phyloP scores from a whole-genome alignment of 1,284 basidiomycete genomes.

The Polyporus tsugae region DNA sequence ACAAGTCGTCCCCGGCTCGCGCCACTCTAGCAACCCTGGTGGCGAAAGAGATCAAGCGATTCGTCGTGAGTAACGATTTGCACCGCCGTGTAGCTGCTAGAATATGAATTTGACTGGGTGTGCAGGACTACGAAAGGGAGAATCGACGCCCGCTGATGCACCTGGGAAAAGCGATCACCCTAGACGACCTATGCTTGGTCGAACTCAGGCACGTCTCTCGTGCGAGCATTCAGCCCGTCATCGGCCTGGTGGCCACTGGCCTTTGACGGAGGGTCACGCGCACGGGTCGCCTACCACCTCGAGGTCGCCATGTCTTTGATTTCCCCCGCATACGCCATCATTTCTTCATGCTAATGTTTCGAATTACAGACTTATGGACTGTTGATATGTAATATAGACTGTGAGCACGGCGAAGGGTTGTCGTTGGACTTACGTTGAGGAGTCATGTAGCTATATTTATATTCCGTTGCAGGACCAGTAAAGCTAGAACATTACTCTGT shows the following conservation, averaged over 20 bases:
- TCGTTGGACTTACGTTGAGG: background rate
- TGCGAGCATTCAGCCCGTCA: conserved; percentile 12
- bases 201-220: conserved; percentile 11
- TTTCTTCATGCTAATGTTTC: background rate
- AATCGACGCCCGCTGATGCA: background rate
- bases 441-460: background rate
- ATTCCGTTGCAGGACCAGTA: background rate
- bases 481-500: too few relatives aligned
- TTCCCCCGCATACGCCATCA: background rate
- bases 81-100: background rate
- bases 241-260: conserved; percentile 2
- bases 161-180: background rate
- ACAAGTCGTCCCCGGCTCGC: background rate
- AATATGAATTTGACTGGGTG: background rate
- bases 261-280: too few relatives aligned
- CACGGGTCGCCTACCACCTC: background rate
- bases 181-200: background rate
- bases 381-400: background rate
- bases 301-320: background rate
- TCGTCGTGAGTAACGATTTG: background rate
- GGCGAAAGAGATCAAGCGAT: conserved; percentile 5
- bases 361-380: background rate
- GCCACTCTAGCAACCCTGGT: conserved; percentile 1
- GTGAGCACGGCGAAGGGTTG: background rate
- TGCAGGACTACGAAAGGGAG: background rate